Base-by-base conservation (phyloP, 2,329 filamentous ascomycete genomes). In the Thermomyces lanuginosus region DNA sequence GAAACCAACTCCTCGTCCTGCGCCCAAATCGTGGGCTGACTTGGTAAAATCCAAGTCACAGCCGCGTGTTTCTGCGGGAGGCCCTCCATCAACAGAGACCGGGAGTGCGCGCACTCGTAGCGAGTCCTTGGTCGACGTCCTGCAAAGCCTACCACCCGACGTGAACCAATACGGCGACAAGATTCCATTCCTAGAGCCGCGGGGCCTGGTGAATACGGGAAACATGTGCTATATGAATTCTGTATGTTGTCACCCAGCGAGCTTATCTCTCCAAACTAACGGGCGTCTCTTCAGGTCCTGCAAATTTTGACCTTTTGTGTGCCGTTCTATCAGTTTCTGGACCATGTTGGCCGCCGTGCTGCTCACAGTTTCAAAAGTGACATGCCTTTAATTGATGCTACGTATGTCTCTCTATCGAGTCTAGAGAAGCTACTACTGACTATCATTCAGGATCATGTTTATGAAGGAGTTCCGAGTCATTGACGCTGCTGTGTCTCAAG, bases 181-280 rank as follows among this genome's bases (percentile, higher is more conserved):
- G 42, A 61, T 86, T 38, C 64, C 77, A 10, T 93, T 93, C 45
- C 65, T 98, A 26, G 82, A 95, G 55, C 89, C 89, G 26, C 72
- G 86, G 39, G 89, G 89, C 25, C 67, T 98, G 45, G 79, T 92
- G 40, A 98, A 98, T 56, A 91, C 86, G 21, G 89, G 89, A 26
- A 95, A 98, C 49, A 91, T 95, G 80, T 98, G 89, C 56, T 98
- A 98, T 58, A 95, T 98, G 89, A 98, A 95, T 61, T 93, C 89
- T 36, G 86, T 92, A 65, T 58, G 80, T 60, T n/a, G 9, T n/a
- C n/a, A n/a, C n/a, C n/a, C n/a, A n/a, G n/a, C n/a, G n/a, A n/a
- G n/a, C n/a, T n/a, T n/a, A n/a, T n/a, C n/a, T n/a, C n/a, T n/a
- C n/a, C n/a, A n/a, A n/a, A n/a, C n/a, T n/a, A n/a, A n/a, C n/a